Evolutionary conservation across 352 stramenopile species (phyloP), one percentile per base, ranked within the genome.

Genomic region (Phytophthora quininea): DNA sequence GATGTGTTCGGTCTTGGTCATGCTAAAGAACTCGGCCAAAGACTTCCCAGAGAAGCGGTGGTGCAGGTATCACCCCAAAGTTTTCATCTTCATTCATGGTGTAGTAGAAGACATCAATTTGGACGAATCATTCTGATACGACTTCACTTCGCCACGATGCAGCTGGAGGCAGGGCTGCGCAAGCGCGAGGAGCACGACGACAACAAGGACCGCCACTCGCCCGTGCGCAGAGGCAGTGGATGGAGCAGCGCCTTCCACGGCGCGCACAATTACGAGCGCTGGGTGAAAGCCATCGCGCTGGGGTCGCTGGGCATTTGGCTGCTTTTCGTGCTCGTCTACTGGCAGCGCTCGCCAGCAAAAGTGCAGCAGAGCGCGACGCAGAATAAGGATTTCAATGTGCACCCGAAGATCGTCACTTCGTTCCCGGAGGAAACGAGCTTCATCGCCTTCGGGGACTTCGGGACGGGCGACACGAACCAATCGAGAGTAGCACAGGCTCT

Each of bases 1-100:
- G 38, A 87, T 96, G 66, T 94, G 89, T 67, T 93, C 81, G 60
- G 95, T 90, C 87, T 95, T 94, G 0, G 87, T 78, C 65, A 82
- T 88, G 7, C 87, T 87, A 54, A 89, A 90, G 74, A 96, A 84
- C 69, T 92, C 67, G 49, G 71, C 84, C 24, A 96, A 71, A 31
- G 89, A 87, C 73, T 95, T 95, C 32, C 73, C 77, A 9, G 82
- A 86, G 71, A 96, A 94, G 37, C 89, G 83, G 45, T 14, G 84
- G 79, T 50, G 86, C 86, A 10, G 89, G 89, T 67, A 96, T 95
- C 54, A 95, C 84, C 79, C 89, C 19, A 96, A 64, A 43, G 80
- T 83, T 62, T 91, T 89, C 76, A 78, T 88, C 57, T 43, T 74
- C 35, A 31, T 29, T 32, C 6, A 40, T 40, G 1, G 35, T 40